Percentiles rank a stretch among this genome's conserved stretches.
These are phyloP conservation scores for Umbelopsis sp. DNA, from an alignment of 192 early-diverging fungal genomes.

Conservation along the genomic window DNA sequence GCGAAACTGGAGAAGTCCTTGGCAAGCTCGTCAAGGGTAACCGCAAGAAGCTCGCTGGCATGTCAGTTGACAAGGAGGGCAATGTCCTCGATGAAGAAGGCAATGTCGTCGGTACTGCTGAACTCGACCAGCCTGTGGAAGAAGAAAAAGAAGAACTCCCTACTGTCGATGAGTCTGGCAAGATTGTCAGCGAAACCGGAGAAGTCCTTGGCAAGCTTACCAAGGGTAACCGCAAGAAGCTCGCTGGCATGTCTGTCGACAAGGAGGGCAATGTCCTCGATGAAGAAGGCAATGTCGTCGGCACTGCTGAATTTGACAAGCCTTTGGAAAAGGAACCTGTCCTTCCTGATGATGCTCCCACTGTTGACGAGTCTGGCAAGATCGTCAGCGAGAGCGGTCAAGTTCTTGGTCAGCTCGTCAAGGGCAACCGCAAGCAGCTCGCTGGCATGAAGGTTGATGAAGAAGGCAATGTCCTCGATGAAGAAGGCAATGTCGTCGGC, in stretches of 20 bases:
- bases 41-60: conserved; percentile 12
- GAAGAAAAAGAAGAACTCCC: conserved; percentile 12
- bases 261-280: conserved; percentile 28
- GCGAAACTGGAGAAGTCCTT: conserved; percentile 6
- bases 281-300: conserved; percentile 16
- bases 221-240: neutral
- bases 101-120: conserved; percentile 18
- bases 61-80: conserved; percentile 20
- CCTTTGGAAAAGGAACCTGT: neutral
- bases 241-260: conserved; percentile 21
- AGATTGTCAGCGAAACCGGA: conserved; percentile 6
- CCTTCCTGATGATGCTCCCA: conserved; percentile 9
- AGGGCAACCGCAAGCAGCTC: neutral
- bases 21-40: conserved; percentile 6
- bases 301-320: conserved; percentile 13
- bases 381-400: neutral
- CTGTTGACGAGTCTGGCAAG: conserved; percentile 19
- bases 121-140: neutral
- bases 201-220: conserved; percentile 16
- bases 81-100: conserved; percentile 26
- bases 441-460: conserved; percentile 17
- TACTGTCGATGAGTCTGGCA: conserved; percentile 26
- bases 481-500: conserved; percentile 16
- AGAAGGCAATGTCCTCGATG: conserved; percentile 19
- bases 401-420: conserved; percentile 6